Percentiles rank a stretch among this genome's conserved stretches.
Conservation (phyloP, 148 eudicot genomes). For the Linanthus parryae region DNA sequence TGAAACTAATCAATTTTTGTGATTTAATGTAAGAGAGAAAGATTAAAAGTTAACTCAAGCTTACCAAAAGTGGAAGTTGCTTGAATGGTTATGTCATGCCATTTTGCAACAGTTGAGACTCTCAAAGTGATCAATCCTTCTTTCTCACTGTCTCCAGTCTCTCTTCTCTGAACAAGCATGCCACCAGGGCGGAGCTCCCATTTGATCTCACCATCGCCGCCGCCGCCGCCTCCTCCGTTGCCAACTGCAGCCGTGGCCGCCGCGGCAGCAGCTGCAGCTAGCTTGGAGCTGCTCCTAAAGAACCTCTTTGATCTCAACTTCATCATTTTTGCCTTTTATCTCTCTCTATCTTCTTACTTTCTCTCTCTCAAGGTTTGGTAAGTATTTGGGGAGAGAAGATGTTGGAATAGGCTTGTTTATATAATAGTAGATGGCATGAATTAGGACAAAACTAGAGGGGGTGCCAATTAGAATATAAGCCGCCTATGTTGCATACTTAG, state of each 20-base stretch:
- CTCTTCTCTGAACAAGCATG: slow-evolving; percentile 70
- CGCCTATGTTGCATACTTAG: background rate
- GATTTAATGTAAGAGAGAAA: background rate
- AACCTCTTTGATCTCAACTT: slow-evolving; percentile 43
- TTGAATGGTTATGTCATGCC: slow-evolving; percentile 46
- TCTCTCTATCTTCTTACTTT: background rate
- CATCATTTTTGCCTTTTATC: slow-evolving; percentile 17
- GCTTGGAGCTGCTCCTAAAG: slow-evolving; percentile 35
- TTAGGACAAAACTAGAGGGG: slow-evolving; percentile 9
- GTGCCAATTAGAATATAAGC: slow-evolving; percentile 1
- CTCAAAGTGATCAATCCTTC: slow-evolving; percentile 38
- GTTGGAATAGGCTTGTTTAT: slow-evolving; percentile 8
- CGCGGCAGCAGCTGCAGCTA: slow-evolving; percentile 9
- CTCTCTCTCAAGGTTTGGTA: slow-evolving; percentile 1
- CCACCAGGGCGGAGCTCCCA: slow-evolving; percentile 69
- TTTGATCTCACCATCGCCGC: slow-evolving; percentile 29
- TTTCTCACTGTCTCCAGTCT: slow-evolving; percentile 17
- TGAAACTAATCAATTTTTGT: background rate
- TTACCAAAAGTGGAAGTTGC: slow-evolving; percentile 74
- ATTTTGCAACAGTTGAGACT: slow-evolving; percentile 47
- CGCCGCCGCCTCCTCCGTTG: slow-evolving; percentile 6
- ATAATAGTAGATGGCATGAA: slow-evolving; percentile 13
- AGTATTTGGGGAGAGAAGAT: slow-evolving; percentile 4
- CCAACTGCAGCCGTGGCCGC: background rate
- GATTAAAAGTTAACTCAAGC: background rate